Conservation (phyloP, 495 filamentous ascomycete species). For the Aspergillus bertholletiae region DNA sequence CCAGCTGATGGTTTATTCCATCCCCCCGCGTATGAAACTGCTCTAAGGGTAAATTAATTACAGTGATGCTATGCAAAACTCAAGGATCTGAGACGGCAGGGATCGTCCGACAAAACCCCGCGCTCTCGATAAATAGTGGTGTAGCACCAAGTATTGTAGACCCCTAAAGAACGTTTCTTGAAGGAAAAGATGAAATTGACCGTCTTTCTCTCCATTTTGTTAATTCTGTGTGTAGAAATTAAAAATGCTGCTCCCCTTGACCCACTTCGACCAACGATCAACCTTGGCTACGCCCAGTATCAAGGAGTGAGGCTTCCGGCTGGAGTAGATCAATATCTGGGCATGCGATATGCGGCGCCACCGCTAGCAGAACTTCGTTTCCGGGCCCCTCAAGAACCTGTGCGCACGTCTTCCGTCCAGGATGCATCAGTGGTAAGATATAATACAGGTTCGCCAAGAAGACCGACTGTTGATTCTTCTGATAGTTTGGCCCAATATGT, state of each 20-base stretch:
- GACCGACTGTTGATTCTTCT: neutral
- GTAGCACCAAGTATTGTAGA: too few relatives aligned
- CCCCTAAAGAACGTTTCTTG: too few relatives aligned
- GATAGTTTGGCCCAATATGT: slow-evolving; percentile 26
- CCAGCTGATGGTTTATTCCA: too few relatives aligned
- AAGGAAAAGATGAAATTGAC: neutral
- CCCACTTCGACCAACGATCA: slow-evolving; percentile 12
- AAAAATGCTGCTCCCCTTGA: neutral
- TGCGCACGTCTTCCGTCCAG: slow-evolving; percentile 22
- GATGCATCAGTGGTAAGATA: slow-evolving; percentile 35
- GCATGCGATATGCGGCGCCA: slow-evolving; percentile 57
- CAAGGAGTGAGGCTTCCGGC: slow-evolving; percentile 28
- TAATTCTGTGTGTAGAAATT: neutral
- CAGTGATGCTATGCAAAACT: too few relatives aligned
- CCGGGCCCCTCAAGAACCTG: slow-evolving; percentile 48
- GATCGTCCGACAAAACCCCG: too few relatives aligned
- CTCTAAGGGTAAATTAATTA: too few relatives aligned
- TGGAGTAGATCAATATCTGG: slow-evolving; percentile 55
- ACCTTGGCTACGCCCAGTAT: slow-evolving; percentile 38
- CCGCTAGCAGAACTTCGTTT: slow-evolving; percentile 53
- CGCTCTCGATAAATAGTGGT: too few relatives aligned
- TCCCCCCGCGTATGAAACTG: too few relatives aligned
- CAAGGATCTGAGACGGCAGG: too few relatives aligned
- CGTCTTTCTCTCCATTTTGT: neutral
- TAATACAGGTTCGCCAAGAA: neutral